Base-by-base conservation (phyloP, 2,329 filamentous ascomycete species). In the Aspergillus sergii region DNA sequence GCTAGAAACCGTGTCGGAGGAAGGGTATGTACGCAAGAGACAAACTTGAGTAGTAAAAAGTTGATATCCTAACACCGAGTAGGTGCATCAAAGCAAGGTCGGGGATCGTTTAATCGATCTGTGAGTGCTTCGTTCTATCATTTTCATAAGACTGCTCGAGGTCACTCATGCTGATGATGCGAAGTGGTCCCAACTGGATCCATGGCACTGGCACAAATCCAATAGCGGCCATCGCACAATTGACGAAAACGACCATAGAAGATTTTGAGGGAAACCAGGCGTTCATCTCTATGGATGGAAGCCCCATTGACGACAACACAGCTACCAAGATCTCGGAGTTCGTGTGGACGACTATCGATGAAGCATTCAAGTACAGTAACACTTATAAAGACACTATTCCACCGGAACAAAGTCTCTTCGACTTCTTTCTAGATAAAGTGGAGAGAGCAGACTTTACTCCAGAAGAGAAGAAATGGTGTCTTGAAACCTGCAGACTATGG, bases 121-220 rank as follows among this genome's bases (percentile, higher is more conserved):
- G 85, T 87, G 80, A 69, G 84, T 26, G 5, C 26, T 23, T 19
- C 5, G 9, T 16, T 14, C 10, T 26, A 8, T 7, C n/a, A 32
- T 21, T 10, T 28, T 19, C 30, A 2, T 39, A 5, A 11, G 4
- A 10, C 23, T 21, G 10, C 10, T 34, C 1, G 32, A 30, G 14
- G n/a, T 5, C 28, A n/a, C 30, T 11, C 32, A 59, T 50, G 39
- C 68, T 75, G 57, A 71, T 61, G 16, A 32, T 53, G 54, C 19
- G 26, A 34, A 88, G 85, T 14, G 87, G 87, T 2, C 85, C 87
- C 0, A 89, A 89, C 66, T 89, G 87, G 87, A 88, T 89, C 57
- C 87, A 89, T 72, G 87, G 87, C 19, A 85, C 84, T 1, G 78
- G 84, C 2, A 76, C 84, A 46, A 89, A 89, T 67, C 87, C 87